Evolutionary conservation across 2,329 filamentous ascomycete species (phyloP).

Genomic region (Colletotrichum incanum): DNA sequence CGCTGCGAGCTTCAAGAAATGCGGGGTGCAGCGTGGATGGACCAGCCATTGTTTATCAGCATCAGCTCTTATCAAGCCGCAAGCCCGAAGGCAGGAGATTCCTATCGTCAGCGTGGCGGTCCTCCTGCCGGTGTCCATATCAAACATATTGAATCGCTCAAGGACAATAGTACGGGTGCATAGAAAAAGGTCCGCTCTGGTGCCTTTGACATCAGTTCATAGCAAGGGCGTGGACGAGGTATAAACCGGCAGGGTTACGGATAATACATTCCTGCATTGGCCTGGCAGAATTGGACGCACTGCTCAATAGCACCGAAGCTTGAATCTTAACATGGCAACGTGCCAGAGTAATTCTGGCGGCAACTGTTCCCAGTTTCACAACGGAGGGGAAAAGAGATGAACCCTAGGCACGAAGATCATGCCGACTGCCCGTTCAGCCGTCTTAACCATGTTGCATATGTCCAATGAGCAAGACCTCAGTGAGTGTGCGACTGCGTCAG

Average conservation of each 20-base stretch:
- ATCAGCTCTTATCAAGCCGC: not conserved
- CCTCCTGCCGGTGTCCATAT: too few relatives aligned
- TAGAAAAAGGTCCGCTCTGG: not conserved
- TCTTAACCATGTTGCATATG: not conserved
- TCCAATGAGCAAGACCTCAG: not conserved
- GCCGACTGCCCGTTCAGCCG: not conserved
- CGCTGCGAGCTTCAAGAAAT: not conserved
- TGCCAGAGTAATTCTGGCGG: not conserved
- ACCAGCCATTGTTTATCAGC: not conserved
- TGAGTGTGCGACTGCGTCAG: not conserved
- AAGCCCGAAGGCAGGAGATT: too few relatives aligned
- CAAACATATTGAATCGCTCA: too few relatives aligned
- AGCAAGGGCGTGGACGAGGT: not conserved
- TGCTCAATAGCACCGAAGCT: not conserved
- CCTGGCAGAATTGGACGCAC: too few relatives aligned
- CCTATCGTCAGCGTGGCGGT: not conserved
- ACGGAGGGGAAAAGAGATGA: not conserved
- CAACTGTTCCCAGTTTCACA: not conserved
- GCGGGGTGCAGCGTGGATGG: not conserved
- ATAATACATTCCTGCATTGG: not conserved
- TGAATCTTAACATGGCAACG: not conserved
- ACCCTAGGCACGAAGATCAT: not conserved
- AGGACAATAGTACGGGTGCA: not conserved
- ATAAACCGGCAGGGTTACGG: not conserved
- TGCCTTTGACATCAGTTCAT: not conserved